These are phyloP conservation scores for Alternaria arborescens DNA, from an alignment of 2,329 filamentous ascomycete species.

Conservation along the genomic window DNA sequence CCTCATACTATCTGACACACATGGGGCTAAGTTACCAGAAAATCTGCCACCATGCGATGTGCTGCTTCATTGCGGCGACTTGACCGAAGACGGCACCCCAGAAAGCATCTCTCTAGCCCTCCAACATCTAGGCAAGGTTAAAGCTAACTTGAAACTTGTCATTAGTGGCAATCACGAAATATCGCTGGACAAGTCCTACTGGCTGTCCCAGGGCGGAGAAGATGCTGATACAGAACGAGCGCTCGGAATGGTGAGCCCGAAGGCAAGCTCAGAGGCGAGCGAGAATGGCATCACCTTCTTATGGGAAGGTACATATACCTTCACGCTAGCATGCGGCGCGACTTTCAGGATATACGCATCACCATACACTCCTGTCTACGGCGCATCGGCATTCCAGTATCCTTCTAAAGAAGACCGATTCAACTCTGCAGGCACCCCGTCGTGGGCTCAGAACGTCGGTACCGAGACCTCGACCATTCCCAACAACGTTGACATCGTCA, in stretches of 20 bases:
- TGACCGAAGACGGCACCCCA: constrained; percentile 60
- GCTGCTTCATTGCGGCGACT: constrained; percentile 66
- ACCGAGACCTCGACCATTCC: constrained; percentile 39
- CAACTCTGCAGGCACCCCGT: constrained; percentile 48
- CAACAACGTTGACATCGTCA: constrained; percentile 61
- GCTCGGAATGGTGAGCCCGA: constrained; percentile 41
- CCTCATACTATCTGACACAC: constrained; percentile 55
- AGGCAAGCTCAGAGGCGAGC: constrained; percentile 50
- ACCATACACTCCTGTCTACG: constrained; percentile 62
- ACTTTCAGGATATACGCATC: constrained; percentile 61
- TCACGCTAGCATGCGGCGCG: constrained; percentile 59
- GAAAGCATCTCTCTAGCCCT: constrained; percentile 58
- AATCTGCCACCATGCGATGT: constrained; percentile 61
- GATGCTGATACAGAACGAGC: constrained; percentile 16
- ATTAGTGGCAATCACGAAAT: constrained; percentile 71
- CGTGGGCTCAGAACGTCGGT: constrained; percentile 29
- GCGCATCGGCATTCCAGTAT: constrained; percentile 64
- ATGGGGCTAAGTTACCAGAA: constrained; percentile 29
- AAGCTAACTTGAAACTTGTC: constrained; percentile 65
- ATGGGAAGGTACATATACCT: constrained; percentile 59
- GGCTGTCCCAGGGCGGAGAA: constrained; percentile 42
- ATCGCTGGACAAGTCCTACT: constrained; percentile 58
- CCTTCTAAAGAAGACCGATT: constrained; percentile 59
- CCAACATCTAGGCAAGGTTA: constrained; percentile 55
- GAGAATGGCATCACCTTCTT: constrained; percentile 60